phyloP scores from a whole-genome alignment of 192 early-diverging fungal genomes.

The Gonapodya sp. region DNA sequence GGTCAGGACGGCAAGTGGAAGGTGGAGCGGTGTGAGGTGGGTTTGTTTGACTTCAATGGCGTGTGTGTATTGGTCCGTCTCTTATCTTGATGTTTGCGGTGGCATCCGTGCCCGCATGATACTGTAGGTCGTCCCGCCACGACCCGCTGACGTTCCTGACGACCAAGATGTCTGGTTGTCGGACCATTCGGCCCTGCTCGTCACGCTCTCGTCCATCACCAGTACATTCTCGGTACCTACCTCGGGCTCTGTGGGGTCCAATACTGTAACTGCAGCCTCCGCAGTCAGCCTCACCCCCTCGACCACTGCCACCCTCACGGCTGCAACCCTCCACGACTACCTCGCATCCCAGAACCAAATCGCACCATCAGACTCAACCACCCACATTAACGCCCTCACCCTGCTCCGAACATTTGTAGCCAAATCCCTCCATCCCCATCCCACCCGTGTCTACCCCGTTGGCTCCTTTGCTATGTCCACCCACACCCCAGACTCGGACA shows the following conservation, averaged over 20 bases:
- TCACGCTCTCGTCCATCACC: no score
- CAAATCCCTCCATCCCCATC: not conserved
- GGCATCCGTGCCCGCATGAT: no score
- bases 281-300: not conserved
- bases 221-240: no score
- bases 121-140: no score
- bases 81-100: no score
- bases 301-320: not conserved
- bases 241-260: not conserved
- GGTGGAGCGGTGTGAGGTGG: not conserved
- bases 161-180: not conserved
- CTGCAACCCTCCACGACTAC: not conserved
- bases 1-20: not conserved
- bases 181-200: not conserved
- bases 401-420: not conserved
- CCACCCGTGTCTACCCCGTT: not conserved
- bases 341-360: not conserved
- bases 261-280: not conserved
- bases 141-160: no score
- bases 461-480: not conserved
- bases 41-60: not conserved
- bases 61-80: no score
- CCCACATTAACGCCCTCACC: not conserved
- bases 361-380: not conserved
- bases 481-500: not conserved